Percentiles rank a stretch among this genome's conserved stretches.
These are phyloP conservation scores for Hypomontagnella submonticulosa DNA, from an alignment of 495 filamentous ascomycete genomes.

Conservation along the genomic window DNA sequence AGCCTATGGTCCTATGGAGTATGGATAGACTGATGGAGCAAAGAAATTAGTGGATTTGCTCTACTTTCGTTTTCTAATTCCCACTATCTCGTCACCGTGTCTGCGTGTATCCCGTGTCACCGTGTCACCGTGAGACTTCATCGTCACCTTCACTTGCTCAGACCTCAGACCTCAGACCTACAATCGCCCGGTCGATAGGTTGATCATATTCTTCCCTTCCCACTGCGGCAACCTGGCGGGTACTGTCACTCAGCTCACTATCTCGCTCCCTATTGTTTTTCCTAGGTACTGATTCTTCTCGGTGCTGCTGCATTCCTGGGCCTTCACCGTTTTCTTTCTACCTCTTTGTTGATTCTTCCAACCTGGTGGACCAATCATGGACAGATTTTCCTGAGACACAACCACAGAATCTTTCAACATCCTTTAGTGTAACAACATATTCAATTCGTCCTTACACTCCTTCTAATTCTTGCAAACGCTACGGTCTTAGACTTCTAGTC, in stretches of 20 bases:
- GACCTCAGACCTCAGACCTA: conserved; percentile 13
- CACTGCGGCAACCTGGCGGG: conserved; percentile 1
- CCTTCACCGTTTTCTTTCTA: no score
- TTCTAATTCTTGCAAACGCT: conserved; percentile 20
- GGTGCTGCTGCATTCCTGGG: no score
- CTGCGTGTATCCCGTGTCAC: background rate
- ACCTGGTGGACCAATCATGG: conserved; percentile 17
- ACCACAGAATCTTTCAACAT: conserved; percentile 22
- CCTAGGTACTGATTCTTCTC: background rate
- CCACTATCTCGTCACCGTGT: background rate
- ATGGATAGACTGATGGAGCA: background rate
- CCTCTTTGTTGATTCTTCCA: conserved; percentile 8
- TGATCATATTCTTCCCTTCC: conserved; percentile 5
- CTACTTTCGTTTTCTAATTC: conserved; percentile 20
- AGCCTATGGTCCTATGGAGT: no score
- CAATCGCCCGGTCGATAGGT: conserved; percentile 20
- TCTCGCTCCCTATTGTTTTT: background rate
- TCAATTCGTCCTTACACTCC: background rate
- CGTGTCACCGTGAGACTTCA: conserved; percentile 14
- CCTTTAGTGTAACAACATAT: conserved; percentile 19
- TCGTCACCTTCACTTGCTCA: conserved; percentile 14
- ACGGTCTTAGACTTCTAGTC: background rate
- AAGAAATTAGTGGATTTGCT: conserved; percentile 14
- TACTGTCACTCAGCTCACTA: background rate
- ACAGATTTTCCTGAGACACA: conserved; percentile 26